Evolutionary conservation across 139 green algal genomes (phyloP).

Genomic region (Closterium sp.): DNA sequence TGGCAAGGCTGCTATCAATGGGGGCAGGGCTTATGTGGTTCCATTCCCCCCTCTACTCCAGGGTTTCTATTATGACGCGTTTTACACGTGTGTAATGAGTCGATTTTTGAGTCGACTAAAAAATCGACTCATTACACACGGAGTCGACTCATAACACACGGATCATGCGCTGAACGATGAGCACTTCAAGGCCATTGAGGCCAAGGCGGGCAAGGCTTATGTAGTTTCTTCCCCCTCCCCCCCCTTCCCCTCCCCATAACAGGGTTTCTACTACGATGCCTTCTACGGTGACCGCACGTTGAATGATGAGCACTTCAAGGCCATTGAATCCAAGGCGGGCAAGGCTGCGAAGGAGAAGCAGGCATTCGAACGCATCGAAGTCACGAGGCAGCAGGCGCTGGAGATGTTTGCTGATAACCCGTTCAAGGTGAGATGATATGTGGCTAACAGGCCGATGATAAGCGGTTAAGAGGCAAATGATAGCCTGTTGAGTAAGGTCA

Average conservation of each 20-base stretch:
- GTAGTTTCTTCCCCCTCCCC: background rate
- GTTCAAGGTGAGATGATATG: too few relatives aligned
- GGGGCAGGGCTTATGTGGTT: background rate
- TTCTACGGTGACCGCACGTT: background rate
- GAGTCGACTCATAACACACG: too few relatives aligned
- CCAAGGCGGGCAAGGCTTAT: slow-evolving; percentile 11
- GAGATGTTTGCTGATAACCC: too few relatives aligned
- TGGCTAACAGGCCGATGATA: too few relatives aligned
- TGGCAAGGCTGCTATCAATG: background rate
- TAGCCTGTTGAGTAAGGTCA: too few relatives aligned
- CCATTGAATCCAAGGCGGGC: background rate
- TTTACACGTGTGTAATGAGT: too few relatives aligned
- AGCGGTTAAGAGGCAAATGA: too few relatives aligned
- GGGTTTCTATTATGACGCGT: slow-evolving; percentile 77
- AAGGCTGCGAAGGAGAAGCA: background rate
- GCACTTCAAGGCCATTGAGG: slow-evolving; percentile 74
- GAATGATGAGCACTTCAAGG: background rate
- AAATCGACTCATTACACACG: too few relatives aligned
- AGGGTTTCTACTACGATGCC: background rate
- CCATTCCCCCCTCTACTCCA: background rate
- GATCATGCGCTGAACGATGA: slow-evolving; percentile 74
- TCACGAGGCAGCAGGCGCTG: too few relatives aligned
- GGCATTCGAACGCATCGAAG: too few relatives aligned
- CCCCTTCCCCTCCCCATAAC: too few relatives aligned
- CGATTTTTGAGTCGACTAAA: too few relatives aligned